Percentiles rank a stretch among this genome's conserved stretches.
phyloP scores from a whole-genome alignment of 805 yeast species.

The Candida hispaniensis region DNA sequence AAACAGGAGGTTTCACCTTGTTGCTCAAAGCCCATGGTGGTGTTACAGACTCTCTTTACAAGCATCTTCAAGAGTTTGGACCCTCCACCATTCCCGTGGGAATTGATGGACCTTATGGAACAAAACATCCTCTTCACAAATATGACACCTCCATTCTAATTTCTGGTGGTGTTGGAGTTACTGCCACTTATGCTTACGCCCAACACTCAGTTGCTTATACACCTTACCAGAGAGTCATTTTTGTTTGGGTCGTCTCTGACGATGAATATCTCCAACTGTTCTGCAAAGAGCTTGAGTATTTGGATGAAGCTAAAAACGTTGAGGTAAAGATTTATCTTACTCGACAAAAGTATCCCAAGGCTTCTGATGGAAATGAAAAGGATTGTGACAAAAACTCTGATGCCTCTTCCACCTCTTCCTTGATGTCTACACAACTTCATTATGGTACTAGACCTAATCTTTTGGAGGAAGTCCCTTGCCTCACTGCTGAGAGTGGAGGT shows the following conservation, averaged over 20 bases:
- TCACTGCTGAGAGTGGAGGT: constrained; percentile 27
- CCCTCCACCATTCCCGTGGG: constrained; percentile 19
- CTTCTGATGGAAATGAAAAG: too few species aligned
- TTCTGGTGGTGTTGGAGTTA: constrained; percentile 71
- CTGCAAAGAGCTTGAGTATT: constrained; percentile 23
- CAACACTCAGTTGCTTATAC: constrained; percentile 16
- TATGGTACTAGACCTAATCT: constrained; percentile 10
- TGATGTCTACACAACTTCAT: constrained; percentile 2
- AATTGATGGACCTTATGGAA: constrained; percentile 69
- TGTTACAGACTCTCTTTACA: constrained; percentile 36
- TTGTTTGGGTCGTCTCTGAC: constrained; percentile 28
- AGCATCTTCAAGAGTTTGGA: constrained; percentile 18
- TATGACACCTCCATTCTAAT: constrained; percentile 48
- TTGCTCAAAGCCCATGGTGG: constrained; percentile 45
- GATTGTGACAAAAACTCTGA: constrained; percentile 7
- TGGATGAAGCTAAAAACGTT: too few species aligned
- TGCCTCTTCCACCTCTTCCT: constrained; percentile 4
- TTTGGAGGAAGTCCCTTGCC: constrained; percentile 6
- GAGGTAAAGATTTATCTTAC: neutral
- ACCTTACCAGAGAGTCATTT: constrained; percentile 19
- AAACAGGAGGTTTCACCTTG: constrained; percentile 37
- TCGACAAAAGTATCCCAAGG: constrained; percentile 10
- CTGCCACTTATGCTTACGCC: constrained; percentile 44
- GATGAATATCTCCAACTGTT: constrained; percentile 26
- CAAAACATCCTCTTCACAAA: constrained; percentile 37